A percentile compares a stretch with the other conserved stretches of the same genome.
Evolutionary conservation across 106 monocot genomes (phyloP).

Genomic region (Allium fistulosum): DNA sequence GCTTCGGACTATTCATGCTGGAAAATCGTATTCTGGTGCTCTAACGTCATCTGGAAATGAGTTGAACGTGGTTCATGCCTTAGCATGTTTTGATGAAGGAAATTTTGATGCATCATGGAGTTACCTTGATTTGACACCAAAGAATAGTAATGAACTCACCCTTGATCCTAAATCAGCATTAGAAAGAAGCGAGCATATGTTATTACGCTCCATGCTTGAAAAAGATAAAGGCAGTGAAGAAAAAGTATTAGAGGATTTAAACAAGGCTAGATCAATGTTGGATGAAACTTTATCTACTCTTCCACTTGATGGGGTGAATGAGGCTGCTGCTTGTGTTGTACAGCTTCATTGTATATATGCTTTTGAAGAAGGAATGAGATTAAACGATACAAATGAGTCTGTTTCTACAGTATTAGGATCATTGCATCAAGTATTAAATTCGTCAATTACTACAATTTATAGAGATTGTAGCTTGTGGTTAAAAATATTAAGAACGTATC

Average conservation of each 20-base stretch:
- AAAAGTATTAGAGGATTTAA: conserved; percentile 27
- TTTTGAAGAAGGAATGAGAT: conserved; percentile 48
- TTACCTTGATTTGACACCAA: conserved; percentile 95
- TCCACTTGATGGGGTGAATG: conserved; percentile 67
- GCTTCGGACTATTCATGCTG: conserved; percentile 82
- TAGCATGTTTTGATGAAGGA: conserved; percentile 87
- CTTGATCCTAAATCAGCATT: conserved; percentile 85
- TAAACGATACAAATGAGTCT: conserved; percentile 10
- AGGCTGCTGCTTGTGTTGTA: conserved; percentile 50
- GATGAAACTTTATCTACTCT: conserved; percentile 72
- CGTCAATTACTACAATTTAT: conserved; percentile 50
- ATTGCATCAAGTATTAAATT: conserved; percentile 37
- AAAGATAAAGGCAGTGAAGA: conserved; percentile 20
- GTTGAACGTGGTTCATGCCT: conserved; percentile 86
- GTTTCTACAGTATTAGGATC: conserved; percentile 24
- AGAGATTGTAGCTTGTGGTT: conserved; percentile 93
- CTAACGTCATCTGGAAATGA: conserved; percentile 94
- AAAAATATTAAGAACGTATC: conserved; percentile 74
- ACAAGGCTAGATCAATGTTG: conserved; percentile 74
- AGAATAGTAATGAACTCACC: conserved; percentile 75
- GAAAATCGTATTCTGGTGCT: conserved; percentile 89
- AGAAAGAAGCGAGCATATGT: conserved; percentile 96
- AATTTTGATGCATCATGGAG: conserved; percentile 64
- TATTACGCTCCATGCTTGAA: conserved; percentile 85
- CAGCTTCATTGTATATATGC: conserved; percentile 82